Conservation (phyloP, 306 rosid species). For the Trichosanthes truncata region DNA sequence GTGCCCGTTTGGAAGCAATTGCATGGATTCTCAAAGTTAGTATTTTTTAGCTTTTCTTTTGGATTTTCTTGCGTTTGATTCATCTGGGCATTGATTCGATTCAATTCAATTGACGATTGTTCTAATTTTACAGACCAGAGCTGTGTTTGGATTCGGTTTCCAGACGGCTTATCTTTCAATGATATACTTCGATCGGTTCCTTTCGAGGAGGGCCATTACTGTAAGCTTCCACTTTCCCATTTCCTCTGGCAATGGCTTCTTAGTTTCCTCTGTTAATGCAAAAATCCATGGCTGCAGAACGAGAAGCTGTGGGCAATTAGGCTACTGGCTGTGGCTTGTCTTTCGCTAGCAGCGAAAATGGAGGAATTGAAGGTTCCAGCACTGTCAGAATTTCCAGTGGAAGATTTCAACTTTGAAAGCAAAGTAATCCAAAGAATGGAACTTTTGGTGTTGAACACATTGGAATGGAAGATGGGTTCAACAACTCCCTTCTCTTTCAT, state of each 20-base stretch:
- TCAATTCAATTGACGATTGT: not conserved
- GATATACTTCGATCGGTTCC: conserved; percentile 72
- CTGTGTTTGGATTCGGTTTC: conserved; percentile 50
- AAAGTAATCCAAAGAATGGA: conserved; percentile 59
- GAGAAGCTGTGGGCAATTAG: conserved; percentile 53
- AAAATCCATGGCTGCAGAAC: conserved; percentile 29
- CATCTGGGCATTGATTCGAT: not conserved
- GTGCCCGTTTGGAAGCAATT: conserved; percentile 56
- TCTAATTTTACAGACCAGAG: conserved; percentile 38
- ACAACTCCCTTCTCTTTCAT: conserved; percentile 62
- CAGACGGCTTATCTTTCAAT: conserved; percentile 77
- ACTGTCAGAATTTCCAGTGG: conserved; percentile 34
- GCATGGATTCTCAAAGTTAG: conserved; percentile 70
- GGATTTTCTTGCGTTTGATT: conserved; percentile 15
- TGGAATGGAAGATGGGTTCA: conserved; percentile 61
- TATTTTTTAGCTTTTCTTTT: conserved; percentile 13
- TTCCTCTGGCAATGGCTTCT: not conserved
- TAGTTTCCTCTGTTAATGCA: conserved; percentile 2
- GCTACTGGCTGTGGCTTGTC: conserved; percentile 62
- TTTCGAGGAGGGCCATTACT: conserved; percentile 36
- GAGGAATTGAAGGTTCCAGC: conserved; percentile 48
- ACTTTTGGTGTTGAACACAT: conserved; percentile 54
- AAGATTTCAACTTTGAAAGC: conserved; percentile 41
- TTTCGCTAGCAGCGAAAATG: conserved; percentile 78
- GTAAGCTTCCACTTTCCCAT: conserved; percentile 28